Evolutionary conservation across 108 stramenopile species (phyloP).

Genomic region (Cyclotella kingstonii): DNA sequence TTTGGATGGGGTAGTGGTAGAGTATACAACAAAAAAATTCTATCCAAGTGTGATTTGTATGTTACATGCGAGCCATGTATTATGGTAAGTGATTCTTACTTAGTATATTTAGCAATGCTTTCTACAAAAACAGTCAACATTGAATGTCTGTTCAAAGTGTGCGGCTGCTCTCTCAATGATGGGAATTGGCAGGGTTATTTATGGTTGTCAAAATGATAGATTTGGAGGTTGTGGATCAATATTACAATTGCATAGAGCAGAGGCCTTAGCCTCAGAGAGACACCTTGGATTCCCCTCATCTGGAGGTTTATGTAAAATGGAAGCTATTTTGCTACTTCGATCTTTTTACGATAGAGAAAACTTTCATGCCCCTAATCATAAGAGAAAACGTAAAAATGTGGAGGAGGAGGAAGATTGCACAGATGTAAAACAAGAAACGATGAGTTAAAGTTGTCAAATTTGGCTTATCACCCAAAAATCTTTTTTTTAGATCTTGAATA

Average conservation of each 20-base stretch:
- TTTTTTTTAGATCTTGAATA: no score
- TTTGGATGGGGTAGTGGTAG: conserved; percentile 58
- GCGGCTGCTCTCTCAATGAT: conserved; percentile 79
- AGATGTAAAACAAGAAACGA: no score
- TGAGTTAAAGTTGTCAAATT: no score
- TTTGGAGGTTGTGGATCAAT: conserved; percentile 86
- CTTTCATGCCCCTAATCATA: conserved; percentile 80
- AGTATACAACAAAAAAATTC: conserved; percentile 49
- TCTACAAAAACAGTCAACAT: neutral
- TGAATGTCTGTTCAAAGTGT: conserved; percentile 34
- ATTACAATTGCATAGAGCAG: conserved; percentile 55
- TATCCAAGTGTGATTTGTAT: conserved; percentile 59
- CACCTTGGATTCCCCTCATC: conserved; percentile 59
- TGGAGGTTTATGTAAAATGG: conserved; percentile 64
- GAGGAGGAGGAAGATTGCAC: conserved; percentile 5
- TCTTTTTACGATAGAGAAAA: conserved; percentile 86
- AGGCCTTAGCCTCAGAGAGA: conserved; percentile 27
- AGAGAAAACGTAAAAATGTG: conserved; percentile 45
- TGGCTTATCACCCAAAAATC: no score
- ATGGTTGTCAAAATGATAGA: conserved; percentile 80
- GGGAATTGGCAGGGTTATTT: conserved; percentile 69
- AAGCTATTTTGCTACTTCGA: conserved; percentile 67
- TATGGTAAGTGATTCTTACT: conserved; percentile 47
- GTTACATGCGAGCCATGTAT: conserved; percentile 91
- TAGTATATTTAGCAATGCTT: no score